Base-by-base conservation (phyloP, 805 yeast species). In the Torulaspora microellipsoides region DNA sequence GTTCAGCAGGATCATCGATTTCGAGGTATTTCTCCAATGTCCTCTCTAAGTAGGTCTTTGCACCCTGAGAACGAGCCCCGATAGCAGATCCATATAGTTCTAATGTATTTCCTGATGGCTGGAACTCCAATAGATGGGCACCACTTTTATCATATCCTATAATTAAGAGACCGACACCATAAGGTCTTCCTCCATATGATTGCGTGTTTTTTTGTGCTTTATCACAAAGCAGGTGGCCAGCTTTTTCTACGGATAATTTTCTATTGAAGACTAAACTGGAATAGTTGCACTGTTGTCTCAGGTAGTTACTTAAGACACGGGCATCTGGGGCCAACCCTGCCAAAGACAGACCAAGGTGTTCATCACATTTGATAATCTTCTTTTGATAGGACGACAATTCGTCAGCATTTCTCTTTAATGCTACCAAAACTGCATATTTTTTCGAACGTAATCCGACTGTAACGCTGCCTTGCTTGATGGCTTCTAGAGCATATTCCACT, bases 261-360 rank as follows among this genome's bases (percentile, higher is more conserved):
- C 95, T 80, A 67, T 88, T 83, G 67, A 78, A 93, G 23, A 90
- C 81, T 75, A 91, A 75, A 58, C 79, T 85, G 28, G 91, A 84
- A 51, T 83, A 78, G 82, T 91, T 83, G 40, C 97, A 95, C 59
- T 90, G 93, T 57, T 87, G 89, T 64, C 98, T 80, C 57, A 93
- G 72, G 66, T 73, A 90, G 62, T 88, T 93, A 38, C 95, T 82
- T 55, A 93, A 74, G 31, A 93, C 95, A 54, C 99, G 77, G 17
- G 98, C 99, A 64, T 93, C 99, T 13, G 99, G 98, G 0, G 98
- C 97, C 58, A 93, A 78, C 8, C 99, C 99, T 1, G 99, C 96
- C 44, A 93, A 75, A 1, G 96, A 96, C 52, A 93, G 76, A 28
- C 98, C 99, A 76, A 93, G 69, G 64, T 93, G 98, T 49, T 83